Base-by-base conservation (phyloP, 352 stramenopile genomes). In the Pythium folliculosum region DNA sequence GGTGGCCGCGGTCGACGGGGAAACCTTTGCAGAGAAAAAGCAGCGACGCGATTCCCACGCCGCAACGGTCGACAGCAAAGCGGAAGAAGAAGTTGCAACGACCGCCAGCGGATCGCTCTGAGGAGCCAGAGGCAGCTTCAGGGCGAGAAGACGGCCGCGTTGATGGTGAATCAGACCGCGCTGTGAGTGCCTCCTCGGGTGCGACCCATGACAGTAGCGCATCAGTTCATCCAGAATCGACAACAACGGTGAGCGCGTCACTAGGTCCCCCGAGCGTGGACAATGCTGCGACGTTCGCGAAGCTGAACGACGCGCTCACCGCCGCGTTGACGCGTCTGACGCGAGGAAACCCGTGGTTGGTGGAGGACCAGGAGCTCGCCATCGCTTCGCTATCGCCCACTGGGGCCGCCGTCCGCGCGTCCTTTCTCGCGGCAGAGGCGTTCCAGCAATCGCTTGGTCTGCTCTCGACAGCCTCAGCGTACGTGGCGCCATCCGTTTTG, bases 381-480 rank as follows among this genome's bases (percentile, higher is more conserved):
- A 7, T 2, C 0, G 10, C 32, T 9, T 12, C n/a, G 3, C 16
- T n/a, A 32, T 32, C 49, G 25, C 45, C n/a, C 4, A 2, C 54
- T 1, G 8, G n/a, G 12, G 22, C 47, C 2, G 38, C 32, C 1
- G 65, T 57, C 21, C 50, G 65, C 17, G 65, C 65, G 23, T 44
- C 59, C 5, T 72, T 67, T 59, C 45, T 72, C 30, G 65, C 58
- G 5, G 65, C 65, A 0, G 65, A 72, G 35, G 27, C 65, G 2
- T 72, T 67, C 27, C 53, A 60, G 45, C 65, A 72, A 35, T 65
- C 58, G 17, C 45, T 72, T 0, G 14, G n/a, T 13, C 19, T 64
- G 21, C 35, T 72, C 44, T 32, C 62, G 44, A 40, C 48, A 1
- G 54, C 55, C 3, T n/a, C 25, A 56, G 45, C 37, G 16, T 7